Evolutionary conservation across 1,284 basidiomycete species (phyloP).

Genomic region (Pascua guehoae): DNA sequence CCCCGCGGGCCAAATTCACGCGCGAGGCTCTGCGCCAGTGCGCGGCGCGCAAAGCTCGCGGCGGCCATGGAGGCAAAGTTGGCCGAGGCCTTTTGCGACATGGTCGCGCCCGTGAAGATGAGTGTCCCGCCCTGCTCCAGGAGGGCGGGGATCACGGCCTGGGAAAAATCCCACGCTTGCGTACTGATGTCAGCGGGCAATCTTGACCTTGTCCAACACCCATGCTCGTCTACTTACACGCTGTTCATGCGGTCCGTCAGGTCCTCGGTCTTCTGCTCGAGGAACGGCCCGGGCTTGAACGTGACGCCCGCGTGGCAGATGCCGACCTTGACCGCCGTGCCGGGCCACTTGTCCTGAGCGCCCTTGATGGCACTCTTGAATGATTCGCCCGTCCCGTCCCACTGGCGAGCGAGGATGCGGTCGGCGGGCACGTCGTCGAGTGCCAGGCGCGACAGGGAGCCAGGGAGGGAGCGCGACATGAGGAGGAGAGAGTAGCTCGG

Average conservation of each 20-base stretch:
- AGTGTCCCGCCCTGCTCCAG: conserved; percentile 35
- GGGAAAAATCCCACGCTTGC: conserved; percentile 36
- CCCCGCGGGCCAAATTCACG: conserved; percentile 50
- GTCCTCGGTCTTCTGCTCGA: conserved; percentile 32
- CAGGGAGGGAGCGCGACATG: conserved; percentile 43
- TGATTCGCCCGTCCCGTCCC: conserved; percentile 27
- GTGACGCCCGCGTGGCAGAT: conserved; percentile 36
- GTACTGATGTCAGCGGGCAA: background rate
- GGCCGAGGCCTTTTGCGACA: conserved; percentile 31
- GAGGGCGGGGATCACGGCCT: conserved; percentile 34
- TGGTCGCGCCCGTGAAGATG: conserved; percentile 46
- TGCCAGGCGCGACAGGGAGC: conserved; percentile 26
- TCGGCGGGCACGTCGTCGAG: conserved; percentile 25
- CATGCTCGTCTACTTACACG: conserved; percentile 23
- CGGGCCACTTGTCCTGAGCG: conserved; percentile 35
- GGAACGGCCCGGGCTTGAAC: conserved; percentile 32
- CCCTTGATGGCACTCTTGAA: conserved; percentile 30
- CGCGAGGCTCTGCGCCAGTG: conserved; percentile 41
- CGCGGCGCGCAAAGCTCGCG: conserved; percentile 37
- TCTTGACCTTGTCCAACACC: too few species aligned
- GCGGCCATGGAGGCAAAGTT: conserved; percentile 38
- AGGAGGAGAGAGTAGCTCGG: conserved; percentile 42
- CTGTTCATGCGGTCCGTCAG: conserved; percentile 29
- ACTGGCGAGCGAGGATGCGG: conserved; percentile 26
- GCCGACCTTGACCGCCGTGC: conserved; percentile 36